A percentile compares a stretch with the other conserved stretches of the same genome.
phyloP scores from a whole-genome alignment of 2,329 filamentous ascomycete genomes.

The Ophiostoma sp. region DNA sequence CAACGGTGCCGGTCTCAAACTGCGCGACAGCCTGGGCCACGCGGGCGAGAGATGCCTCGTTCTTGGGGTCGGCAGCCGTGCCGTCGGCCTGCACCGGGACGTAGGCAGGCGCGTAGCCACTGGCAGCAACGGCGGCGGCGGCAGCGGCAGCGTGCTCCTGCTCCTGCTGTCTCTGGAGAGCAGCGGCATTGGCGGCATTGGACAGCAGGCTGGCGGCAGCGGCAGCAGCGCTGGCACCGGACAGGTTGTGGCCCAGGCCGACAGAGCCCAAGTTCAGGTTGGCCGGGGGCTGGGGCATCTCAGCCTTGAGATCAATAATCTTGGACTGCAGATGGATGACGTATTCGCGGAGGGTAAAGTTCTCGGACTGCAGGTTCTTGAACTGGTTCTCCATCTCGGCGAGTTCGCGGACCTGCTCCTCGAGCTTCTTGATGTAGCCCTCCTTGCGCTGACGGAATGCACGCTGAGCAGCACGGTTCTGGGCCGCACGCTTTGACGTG shows the following conservation, averaged over 20 bases:
- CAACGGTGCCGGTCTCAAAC: conserved; percentile 24
- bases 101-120: neutral
- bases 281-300: conserved; percentile 76
- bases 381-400: conserved; percentile 68
- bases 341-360: conserved; percentile 87
- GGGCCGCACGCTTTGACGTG: conserved; percentile 90
- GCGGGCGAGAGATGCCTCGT: conserved; percentile 39
- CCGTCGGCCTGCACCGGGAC: neutral
- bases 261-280: conserved; percentile 61
- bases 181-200: conserved; percentile 20
- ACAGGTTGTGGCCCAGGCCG: conserved; percentile 6
- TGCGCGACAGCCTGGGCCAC: conserved; percentile 45
- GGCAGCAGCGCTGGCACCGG: conserved; percentile 7
- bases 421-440: conserved; percentile 94
- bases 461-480: conserved; percentile 95
- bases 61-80: conserved; percentile 12
- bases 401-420: conserved; percentile 84
- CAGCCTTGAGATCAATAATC: conserved; percentile 75
- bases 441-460: conserved; percentile 97
- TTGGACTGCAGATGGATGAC: conserved; percentile 84
- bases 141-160: conserved; percentile 16
- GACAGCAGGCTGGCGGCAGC: conserved; percentile 23
- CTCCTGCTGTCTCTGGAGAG: conserved; percentile 20
- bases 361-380: conserved; percentile 80
- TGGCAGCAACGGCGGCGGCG: neutral